phyloP scores from a whole-genome alignment of 371 early-diverging fungal species.

The Mucor piriformis region DNA sequence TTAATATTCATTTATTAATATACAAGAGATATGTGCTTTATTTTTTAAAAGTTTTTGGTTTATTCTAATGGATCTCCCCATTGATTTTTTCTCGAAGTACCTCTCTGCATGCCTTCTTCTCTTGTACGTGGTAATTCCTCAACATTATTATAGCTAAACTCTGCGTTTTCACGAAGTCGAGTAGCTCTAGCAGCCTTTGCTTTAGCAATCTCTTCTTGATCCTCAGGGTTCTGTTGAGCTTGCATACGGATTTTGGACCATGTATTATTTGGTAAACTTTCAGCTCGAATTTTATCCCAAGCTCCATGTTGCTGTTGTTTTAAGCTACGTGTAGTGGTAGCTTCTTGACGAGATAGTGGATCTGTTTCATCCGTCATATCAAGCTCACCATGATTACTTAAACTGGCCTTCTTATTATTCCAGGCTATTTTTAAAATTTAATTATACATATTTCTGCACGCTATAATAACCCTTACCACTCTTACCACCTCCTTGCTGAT shows the following conservation, averaged over 20 bases:
- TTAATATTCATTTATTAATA: too few relatives aligned
- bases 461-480: slow-evolving; percentile 2
- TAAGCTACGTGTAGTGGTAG: slow-evolving; percentile 1
- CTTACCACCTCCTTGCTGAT: background rate
- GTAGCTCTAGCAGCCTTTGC: slow-evolving; percentile 25
- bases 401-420: background rate
- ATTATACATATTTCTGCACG: background rate
- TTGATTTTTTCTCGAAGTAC: slow-evolving; percentile 30
- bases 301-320: slow-evolving; percentile 26
- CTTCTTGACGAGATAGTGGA: slow-evolving; percentile 10
- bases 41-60: background rate
- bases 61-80: slow-evolving; percentile 45
- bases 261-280: slow-evolving; percentile 42
- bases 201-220: slow-evolving; percentile 17
- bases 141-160: slow-evolving; percentile 7
- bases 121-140: slow-evolving; percentile 49
- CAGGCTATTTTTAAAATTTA: slow-evolving; percentile 9
- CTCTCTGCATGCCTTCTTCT: slow-evolving; percentile 39
- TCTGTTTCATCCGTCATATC: slow-evolving; percentile 15
- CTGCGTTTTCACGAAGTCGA: slow-evolving; percentile 29
- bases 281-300: slow-evolving; percentile 51
- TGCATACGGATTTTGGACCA: slow-evolving; percentile 46
- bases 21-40: too few relatives aligned
- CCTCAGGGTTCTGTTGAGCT: slow-evolving; percentile 33
- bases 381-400: background rate